phyloP scores from a whole-genome alignment of 805 yeast genomes.

The Starmerella sirachaensis region DNA sequence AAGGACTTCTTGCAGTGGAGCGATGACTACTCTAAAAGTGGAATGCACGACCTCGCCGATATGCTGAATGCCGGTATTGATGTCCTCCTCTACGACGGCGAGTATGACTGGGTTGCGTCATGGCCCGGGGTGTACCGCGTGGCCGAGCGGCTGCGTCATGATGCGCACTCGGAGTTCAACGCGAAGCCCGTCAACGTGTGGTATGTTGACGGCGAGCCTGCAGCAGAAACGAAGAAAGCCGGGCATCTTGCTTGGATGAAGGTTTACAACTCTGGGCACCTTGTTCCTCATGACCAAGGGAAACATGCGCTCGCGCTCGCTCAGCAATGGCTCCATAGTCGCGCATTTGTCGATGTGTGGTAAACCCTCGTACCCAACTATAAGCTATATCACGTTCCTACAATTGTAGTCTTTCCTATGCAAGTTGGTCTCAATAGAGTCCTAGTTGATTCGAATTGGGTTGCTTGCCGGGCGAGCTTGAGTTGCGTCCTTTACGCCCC shows the following conservation, averaged over 20 bases:
- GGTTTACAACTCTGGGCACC: constrained; percentile 84
- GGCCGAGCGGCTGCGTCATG: constrained; percentile 62
- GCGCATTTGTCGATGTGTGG: too few relatives aligned
- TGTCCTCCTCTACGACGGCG: constrained; percentile 85
- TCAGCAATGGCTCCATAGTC: constrained; percentile 55
- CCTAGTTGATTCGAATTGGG: too few relatives aligned
- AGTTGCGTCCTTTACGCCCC: too few relatives aligned
- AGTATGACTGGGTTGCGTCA: constrained; percentile 89
- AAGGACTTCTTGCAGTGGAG: constrained; percentile 75
- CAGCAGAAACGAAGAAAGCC: constrained; percentile 63
- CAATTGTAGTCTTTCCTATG: too few relatives aligned
- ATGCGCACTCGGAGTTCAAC: constrained; percentile 42
- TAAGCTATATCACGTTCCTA: too few relatives aligned
- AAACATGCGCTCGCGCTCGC: constrained; percentile 65
- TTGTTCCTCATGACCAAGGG: constrained; percentile 96
- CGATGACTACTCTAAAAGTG: constrained; percentile 89
- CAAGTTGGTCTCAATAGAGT: too few relatives aligned
- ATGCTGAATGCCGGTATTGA: constrained; percentile 65
- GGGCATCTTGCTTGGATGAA: constrained; percentile 69
- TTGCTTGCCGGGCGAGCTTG: too few relatives aligned
- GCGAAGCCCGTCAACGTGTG: constrained; percentile 29
- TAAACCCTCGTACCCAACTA: too few relatives aligned
- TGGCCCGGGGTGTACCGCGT: constrained; percentile 91
- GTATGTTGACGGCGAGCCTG: constrained; percentile 35
- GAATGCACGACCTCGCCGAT: constrained; percentile 56